Evolutionary conservation across 1,139 yeast genomes (phyloP), one percentile per base, ranked within the genome.

Genomic region (Kodamaea anthophila): DNA sequence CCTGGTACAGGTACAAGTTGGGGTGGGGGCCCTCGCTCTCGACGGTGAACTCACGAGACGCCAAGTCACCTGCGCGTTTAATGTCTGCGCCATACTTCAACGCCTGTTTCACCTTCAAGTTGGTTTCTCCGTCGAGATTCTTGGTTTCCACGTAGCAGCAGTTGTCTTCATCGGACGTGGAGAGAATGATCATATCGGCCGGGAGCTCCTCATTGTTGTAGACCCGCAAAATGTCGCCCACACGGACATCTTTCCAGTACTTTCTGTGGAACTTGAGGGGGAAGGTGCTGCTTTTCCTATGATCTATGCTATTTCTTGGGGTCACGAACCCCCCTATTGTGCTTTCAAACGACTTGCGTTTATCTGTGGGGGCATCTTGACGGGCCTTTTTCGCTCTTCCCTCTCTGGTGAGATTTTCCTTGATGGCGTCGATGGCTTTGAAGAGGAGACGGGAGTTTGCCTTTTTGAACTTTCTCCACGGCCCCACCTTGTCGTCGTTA

Each of bases 391-490:
- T 40, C 1, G 61, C 38, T 37, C 68, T 51, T 4, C 69, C 70
- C 35, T 58, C 52, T 34, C 55, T 59, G 18, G 70, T 59, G 23
- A 60, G 44, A 29, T 55, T 60, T 12, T 51, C 39, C 35, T 58
- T 58, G 20, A 53, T 43, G 2, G 51, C 47, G 13, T 53, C 56
- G 26, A 65, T 49, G 24, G 51, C 37, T 23, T 46, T 43, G 32
- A 61, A 49, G 15, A 64, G 26, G 10, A 54, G 41, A 24, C 58
- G 48, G 3, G 69, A 54, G 39, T 61, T 63, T 38, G 54, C 47
- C 32, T 81, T 76, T 42, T 77, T 77, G 53, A 74, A 75, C 37
- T 53, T 59, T 53, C 83, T 68, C 84, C 84, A 77, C 3, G 56
- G 32, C 0, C 80, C 71, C 4, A 76, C 59, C 36, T 64, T 65